Conservation (phyloP, 2,329 filamentous ascomycete species). For the Neofusicoccum cordaticola region DNA sequence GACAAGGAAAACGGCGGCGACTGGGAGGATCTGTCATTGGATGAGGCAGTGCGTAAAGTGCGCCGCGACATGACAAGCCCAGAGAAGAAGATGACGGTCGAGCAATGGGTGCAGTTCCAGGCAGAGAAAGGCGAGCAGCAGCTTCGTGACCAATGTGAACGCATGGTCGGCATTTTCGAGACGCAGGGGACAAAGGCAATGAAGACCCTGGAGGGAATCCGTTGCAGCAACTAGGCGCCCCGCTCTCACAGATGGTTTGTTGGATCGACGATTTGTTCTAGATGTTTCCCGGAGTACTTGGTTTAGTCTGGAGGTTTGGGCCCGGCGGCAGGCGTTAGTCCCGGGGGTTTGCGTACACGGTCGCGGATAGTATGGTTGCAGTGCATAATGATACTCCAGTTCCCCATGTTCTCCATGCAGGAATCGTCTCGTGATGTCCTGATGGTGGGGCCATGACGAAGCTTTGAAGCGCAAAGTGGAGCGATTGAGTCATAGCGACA, state of each 20-base stretch:
- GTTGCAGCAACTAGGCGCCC: conserved; percentile 28
- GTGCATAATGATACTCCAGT: not conserved
- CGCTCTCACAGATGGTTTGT: not conserved
- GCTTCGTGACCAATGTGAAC: conserved; percentile 77
- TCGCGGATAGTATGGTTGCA: not conserved
- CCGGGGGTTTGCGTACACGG: not conserved
- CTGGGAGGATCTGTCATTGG: conserved; percentile 18
- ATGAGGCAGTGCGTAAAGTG: conserved; percentile 48
- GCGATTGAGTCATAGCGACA: conserved; percentile 18
- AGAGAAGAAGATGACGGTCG: conserved; percentile 87
- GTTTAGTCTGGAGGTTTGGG: not conserved
- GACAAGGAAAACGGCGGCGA: conserved; percentile 28
- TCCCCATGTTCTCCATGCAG: conserved; percentile 3
- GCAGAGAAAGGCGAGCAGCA: conserved; percentile 76
- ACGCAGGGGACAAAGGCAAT: conserved; percentile 76
- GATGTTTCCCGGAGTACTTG: not conserved
- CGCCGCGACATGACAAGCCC: conserved; percentile 65
- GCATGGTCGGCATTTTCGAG: conserved; percentile 79
- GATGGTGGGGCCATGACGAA: conserved; percentile 10
- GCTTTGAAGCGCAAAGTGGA: not conserved
- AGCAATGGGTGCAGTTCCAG: conserved; percentile 86
- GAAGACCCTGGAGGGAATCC: conserved; percentile 70
- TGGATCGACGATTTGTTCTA: not conserved
- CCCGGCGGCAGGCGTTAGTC: not conserved
- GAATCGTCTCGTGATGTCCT: not conserved